These are phyloP conservation scores for Fusarium sp. DNA, from an alignment of 2,329 filamentous ascomycete species.

Conservation along the genomic window DNA sequence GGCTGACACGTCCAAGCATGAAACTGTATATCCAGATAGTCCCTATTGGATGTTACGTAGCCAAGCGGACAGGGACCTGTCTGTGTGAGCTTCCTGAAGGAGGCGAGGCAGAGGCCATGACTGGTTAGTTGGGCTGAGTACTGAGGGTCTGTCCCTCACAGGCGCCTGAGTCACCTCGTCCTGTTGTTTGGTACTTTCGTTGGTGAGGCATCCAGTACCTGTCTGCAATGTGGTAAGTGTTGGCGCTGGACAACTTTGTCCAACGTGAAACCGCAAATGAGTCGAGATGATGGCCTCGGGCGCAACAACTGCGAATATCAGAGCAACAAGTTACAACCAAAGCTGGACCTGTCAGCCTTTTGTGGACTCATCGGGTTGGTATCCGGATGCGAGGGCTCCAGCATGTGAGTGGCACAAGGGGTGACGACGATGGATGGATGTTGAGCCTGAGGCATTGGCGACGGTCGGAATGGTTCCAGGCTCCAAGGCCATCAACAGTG, in stretches of 20 bases:
- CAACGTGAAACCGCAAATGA: background rate
- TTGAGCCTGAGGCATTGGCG: constrained; percentile 25
- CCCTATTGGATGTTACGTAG: constrained; percentile 22
- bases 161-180: constrained; percentile 33
- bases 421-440: constrained; percentile 34
- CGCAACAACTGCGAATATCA: background rate
- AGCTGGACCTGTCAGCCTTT: constrained; percentile 5
- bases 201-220: background rate
- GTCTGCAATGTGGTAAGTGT: constrained; percentile 14
- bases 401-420: constrained; percentile 34
- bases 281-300: constrained; percentile 5
- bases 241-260: constrained; percentile 26
- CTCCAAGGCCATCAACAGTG: background rate
- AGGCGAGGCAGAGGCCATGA: constrained; percentile 15
- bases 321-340: background rate
- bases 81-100: constrained; percentile 2
- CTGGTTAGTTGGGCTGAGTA: constrained; percentile 12
- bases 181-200: constrained; percentile 8
- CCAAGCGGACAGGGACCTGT: constrained; percentile 3
- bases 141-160: constrained; percentile 1
- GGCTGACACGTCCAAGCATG: constrained; percentile 20
- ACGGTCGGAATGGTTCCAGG: constrained; percentile 9
- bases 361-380: background rate
- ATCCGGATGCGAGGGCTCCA: constrained; percentile 21
- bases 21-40: constrained; percentile 17